Conservation (phyloP, 495 filamentous ascomycete genomes). For the Umbilicaria muhlenbergii region DNA sequence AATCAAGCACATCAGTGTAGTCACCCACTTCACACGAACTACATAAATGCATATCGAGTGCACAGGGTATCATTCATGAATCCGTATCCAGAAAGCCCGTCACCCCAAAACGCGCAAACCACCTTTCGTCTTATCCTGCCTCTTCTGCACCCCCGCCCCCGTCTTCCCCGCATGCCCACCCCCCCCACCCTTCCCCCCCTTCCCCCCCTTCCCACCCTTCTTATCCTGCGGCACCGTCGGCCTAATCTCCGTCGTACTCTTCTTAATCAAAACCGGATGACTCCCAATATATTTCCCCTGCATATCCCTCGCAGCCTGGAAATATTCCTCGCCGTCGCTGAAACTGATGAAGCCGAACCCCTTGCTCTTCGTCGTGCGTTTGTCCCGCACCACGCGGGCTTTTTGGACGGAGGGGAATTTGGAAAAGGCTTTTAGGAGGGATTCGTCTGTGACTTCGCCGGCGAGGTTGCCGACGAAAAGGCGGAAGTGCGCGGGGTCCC, state of each 20-base stretch:
- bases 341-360: constrained; percentile 96
- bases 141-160: constrained; percentile 60
- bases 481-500: constrained; percentile 90
- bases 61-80: too few species aligned
- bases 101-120: constrained; percentile 65
- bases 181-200: constrained; percentile 19
- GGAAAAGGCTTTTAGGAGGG: constrained; percentile 80
- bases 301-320: constrained; percentile 91
- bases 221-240: constrained; percentile 35
- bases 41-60: too few species aligned
- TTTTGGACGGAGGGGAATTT: constrained; percentile 80
- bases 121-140: constrained; percentile 62
- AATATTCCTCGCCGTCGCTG: constrained; percentile 87
- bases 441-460: constrained; percentile 97
- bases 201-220: constrained; percentile 27
- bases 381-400: constrained; percentile 89
- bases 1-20: too few species aligned
- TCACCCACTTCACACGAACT: too few species aligned
- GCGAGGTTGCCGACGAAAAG: constrained; percentile 94
- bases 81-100: constrained; percentile 5
- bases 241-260: constrained; percentile 82
- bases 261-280: constrained; percentile 73
- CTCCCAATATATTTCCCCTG: constrained; percentile 98
- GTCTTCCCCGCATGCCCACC: constrained; percentile 17
- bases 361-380: constrained; percentile 86